Base-by-base conservation (phyloP, 441 rosid species). In the Manihot esculenta region DNA sequence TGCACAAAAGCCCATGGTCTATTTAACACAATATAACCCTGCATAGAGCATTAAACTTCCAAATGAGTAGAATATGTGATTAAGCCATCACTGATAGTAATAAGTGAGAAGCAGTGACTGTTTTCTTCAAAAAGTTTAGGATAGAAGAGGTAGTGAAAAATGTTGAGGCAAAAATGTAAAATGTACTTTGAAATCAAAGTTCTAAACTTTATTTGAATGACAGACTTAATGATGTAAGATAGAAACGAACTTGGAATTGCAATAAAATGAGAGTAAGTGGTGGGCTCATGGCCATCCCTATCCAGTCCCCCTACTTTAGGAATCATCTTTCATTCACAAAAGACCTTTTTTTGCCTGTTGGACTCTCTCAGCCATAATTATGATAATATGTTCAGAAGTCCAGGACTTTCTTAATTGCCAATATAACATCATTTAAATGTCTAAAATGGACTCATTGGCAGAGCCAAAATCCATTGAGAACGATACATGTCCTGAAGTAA, bases 1-100 rank as follows among this genome's bases (percentile, higher is more conserved):
- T 90, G 97, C 72, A 87, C 90, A 72, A 90, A 90, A 66, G 94
- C 97, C 97, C 94, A 90, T 0, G 94, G 97, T 71, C 97, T 84
- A 61, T 90, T 83, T 68, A 88, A 77, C 68, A 90, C 97, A 64
- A 90, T 75, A 75, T 90, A 88, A 33, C 94, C 94, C 96, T 90
- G 83, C 35, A 83, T 11, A 64, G 44, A 60, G 49, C 38, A 77
- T 30, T 9, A 66, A 70, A 45, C 53, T 17, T 66, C 44, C 27
- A 48, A 8, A 20, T 53, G 48, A 66, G 69, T 48, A 54, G 41
- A 42, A 21, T 20, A 47, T 30, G 65, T 35, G 49, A 51, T 10
- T 35, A 66, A 62, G 60, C n/a, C 12, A 21, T 49, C 1, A 38
- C 1, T 17, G n/a, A 56, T 61, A 60, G 45, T 56, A 49, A 71